Conservation (phyloP, 805 yeast species). For the Starmerella cellae region DNA sequence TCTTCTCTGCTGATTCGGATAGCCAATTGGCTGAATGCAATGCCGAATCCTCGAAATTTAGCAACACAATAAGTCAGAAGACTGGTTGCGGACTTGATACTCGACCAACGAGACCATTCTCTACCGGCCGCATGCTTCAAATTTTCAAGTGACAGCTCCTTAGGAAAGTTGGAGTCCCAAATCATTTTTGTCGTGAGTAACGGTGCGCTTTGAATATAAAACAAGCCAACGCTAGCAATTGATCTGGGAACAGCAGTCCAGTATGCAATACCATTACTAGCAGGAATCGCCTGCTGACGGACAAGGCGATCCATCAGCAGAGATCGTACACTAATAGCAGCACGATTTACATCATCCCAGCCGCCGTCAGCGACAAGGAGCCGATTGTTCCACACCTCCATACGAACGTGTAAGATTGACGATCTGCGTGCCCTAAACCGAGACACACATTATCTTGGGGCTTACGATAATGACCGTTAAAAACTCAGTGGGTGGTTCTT, state of each 20-base stretch:
- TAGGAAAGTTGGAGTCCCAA: too few species aligned
- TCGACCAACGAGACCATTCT: not conserved
- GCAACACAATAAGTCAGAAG: slow-evolving; percentile 1
- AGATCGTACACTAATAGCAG: slow-evolving; percentile 17
- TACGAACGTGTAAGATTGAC: not conserved
- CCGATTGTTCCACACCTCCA: slow-evolving; percentile 18
- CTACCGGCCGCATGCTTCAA: too few species aligned
- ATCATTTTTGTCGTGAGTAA: not conserved
- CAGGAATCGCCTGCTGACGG: slow-evolving; percentile 17
- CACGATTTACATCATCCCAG: slow-evolving; percentile 20
- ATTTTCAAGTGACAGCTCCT: not conserved
- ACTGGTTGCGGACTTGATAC: not conserved
- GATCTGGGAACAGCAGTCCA: slow-evolving; percentile 14
- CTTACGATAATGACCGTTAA: too few species aligned
- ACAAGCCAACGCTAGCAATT: slow-evolving; percentile 5
- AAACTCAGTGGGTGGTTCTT: too few species aligned
- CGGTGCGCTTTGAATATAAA: slow-evolving; percentile 18
- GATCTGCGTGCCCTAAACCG: not conserved
- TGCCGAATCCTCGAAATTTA: slow-evolving; percentile 1
- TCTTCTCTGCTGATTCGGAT: not conserved
- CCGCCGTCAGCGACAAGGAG: slow-evolving; percentile 18
- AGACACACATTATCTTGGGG: too few species aligned
- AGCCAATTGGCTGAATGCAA: not conserved
- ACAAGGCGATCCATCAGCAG: slow-evolving; percentile 9
- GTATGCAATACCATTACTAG: slow-evolving; percentile 16